phyloP scores from a whole-genome alignment of 2,329 filamentous ascomycete species.

The Calonectria pauciramosa region DNA sequence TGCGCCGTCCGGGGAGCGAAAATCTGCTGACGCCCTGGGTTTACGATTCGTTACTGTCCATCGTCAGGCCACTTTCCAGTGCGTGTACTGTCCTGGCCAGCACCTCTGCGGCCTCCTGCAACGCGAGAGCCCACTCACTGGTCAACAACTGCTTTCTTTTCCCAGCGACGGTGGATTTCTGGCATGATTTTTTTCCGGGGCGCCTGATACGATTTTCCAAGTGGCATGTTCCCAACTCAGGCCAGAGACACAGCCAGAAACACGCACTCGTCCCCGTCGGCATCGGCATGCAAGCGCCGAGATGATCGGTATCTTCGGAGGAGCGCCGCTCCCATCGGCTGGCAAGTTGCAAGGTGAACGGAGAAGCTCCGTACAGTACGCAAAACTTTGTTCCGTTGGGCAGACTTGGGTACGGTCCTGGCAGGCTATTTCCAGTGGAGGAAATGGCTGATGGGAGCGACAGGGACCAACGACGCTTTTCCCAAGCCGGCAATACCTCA shows the following conservation, averaged over 20 bases:
- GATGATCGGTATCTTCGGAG: neutral
- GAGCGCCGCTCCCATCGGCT: neutral
- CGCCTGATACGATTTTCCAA: constrained; percentile 27
- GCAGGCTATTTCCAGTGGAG: neutral
- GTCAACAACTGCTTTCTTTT: neutral
- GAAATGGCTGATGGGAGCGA: neutral
- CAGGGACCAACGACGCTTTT: constrained; percentile 28
- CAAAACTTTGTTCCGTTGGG: neutral
- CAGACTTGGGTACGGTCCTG: neutral
- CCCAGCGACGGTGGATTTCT: constrained; percentile 11
- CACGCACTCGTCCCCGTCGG: neutral
- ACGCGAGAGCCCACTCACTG: neutral
- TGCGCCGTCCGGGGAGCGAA: constrained; percentile 12
- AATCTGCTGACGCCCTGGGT: constrained; percentile 28
- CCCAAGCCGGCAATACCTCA: constrained; percentile 40
- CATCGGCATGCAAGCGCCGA: neutral
- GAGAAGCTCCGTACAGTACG: constrained; percentile 6
- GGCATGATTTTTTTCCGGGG: constrained; percentile 26
- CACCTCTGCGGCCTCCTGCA: neutral
- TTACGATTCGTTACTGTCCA: constrained; percentile 28
- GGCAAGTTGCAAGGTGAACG: neutral
- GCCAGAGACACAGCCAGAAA: constrained; percentile 12
- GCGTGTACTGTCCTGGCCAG: constrained; percentile 3
- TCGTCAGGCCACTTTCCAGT: constrained; percentile 24
- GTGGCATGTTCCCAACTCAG: constrained; percentile 21